Evolutionary conservation across 176 grass and related monocot species (phyloP), one percentile per base, ranked within the genome.

Genomic region (Lolium multiflorum): DNA sequence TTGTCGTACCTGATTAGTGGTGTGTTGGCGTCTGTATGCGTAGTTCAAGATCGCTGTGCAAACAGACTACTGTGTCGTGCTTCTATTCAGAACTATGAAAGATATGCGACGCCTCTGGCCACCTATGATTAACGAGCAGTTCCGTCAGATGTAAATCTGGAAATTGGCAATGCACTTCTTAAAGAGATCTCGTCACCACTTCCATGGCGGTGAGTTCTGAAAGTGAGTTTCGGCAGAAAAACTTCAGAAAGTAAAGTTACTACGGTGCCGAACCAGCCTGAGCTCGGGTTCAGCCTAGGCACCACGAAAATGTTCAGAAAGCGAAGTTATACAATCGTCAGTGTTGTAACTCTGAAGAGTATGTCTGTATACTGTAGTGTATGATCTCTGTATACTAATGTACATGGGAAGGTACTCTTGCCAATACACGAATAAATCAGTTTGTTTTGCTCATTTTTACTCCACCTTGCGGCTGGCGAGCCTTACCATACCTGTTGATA

Each of bases 321-420:
- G 41, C 7, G 1, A 43, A 43, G 41, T 43, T 43, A 43, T 82
- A 81, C 55, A 26, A 65, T 31, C 44, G 44, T 84, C 65, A 21
- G 37, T 48, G 62, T 74, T 48, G 12, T 43, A 14, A 22, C 25
- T 86, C 41, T 14, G 1, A 78, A 82, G 77, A 89, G 56, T 57
- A 10, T 57, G 6, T 47, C 31, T 35, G 31, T 35, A 35, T 35
- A 3, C 31, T 35, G 31, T 35, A 35, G 31, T 35, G 31, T 35
- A 35, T 3, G 31, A 35, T 1, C 31, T 35, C 31, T 35, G 31
- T 35, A 35, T 35, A 35, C 31, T 57, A 22, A 26, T 47, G 82
- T 81, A 5, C 87, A 78, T 35, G 9, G 67, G 80, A 64, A 43
- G 4, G 41, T 43, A 43, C 41, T 43, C 41, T 43, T 46, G 44